Evolutionary conservation across 192 early-diverging fungal genomes (phyloP).

Genomic region (Rhizoclosmatium globosum): DNA sequence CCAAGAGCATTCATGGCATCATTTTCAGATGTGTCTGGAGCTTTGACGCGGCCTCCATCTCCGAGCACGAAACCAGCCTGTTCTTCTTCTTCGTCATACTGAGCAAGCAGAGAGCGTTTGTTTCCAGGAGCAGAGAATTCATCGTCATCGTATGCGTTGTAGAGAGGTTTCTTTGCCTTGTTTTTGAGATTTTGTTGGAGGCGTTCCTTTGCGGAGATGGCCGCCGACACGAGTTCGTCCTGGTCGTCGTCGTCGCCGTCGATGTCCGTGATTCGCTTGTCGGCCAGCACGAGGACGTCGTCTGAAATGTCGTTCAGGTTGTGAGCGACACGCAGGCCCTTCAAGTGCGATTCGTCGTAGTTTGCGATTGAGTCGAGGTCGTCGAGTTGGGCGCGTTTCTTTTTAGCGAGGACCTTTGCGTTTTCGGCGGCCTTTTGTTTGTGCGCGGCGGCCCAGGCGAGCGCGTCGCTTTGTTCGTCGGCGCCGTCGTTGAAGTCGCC

Average conservation of each 20-base stretch:
- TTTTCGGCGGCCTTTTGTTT: conserved; percentile 54
- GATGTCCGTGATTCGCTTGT: conserved; percentile 74
- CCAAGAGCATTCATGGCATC: conserved; percentile 57
- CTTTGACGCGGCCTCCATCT: conserved; percentile 52
- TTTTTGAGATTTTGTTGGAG: conserved; percentile 77
- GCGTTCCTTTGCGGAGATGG: conserved; percentile 73
- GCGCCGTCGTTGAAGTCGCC: too few relatives aligned
- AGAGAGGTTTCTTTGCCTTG: conserved; percentile 71
- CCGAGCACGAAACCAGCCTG: conserved; percentile 63
- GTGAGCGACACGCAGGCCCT: conserved; percentile 81
- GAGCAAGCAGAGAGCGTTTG: conserved; percentile 68
- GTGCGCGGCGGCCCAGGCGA: conserved; percentile 74
- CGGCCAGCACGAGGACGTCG: conserved; percentile 87
- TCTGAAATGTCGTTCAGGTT: conserved; percentile 76
- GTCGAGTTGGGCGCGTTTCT: conserved; percentile 47
- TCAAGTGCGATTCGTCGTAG: conserved; percentile 59
- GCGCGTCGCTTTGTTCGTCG: conserved; percentile 48
- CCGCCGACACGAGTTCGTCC: conserved; percentile 77
- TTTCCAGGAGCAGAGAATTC: conserved; percentile 52
- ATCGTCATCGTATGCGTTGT: conserved; percentile 80
- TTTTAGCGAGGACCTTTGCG: conserved; percentile 49
- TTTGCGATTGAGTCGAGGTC: background rate
- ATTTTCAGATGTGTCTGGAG: conserved; percentile 27
- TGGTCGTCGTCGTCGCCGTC: conserved; percentile 56
- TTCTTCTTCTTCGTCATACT: conserved; percentile 82